Conservation (phyloP, 768 basidiomycete species). For the Lentinula guzmanii region DNA sequence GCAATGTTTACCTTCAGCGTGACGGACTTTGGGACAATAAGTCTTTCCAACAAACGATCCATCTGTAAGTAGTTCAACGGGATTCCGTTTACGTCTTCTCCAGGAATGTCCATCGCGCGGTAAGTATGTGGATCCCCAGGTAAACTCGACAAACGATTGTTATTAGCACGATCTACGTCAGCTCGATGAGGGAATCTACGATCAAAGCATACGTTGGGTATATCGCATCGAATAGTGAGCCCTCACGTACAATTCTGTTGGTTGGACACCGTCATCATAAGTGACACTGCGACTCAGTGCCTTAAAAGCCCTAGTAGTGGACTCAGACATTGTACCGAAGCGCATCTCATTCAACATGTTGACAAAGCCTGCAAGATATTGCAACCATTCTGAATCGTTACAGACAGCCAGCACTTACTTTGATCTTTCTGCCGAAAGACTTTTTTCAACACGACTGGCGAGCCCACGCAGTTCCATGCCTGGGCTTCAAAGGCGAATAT, state of each 20-base stretch:
- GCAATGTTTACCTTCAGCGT: slow-evolving; percentile 38
- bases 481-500: slow-evolving; percentile 77
- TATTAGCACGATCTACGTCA: slow-evolving; percentile 73
- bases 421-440: slow-evolving; percentile 90
- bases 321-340: slow-evolving; percentile 52
- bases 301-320: slow-evolving; percentile 43
- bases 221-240: neutral
- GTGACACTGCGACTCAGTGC: slow-evolving; percentile 47
- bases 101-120: slow-evolving; percentile 37
- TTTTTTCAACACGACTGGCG: slow-evolving; percentile 50
- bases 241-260: slow-evolving; percentile 66
- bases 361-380: slow-evolving; percentile 51
- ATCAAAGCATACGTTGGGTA: neutral
- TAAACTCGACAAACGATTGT: slow-evolving; percentile 39
- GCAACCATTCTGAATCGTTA: neutral
- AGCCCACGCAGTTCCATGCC: slow-evolving; percentile 63
- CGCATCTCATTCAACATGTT: slow-evolving; percentile 88
- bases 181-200: slow-evolving; percentile 60
- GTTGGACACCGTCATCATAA: slow-evolving; percentile 71
- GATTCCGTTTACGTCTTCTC: slow-evolving; percentile 37
- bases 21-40: slow-evolving; percentile 47
- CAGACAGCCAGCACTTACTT: slow-evolving; percentile 26
- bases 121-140: slow-evolving; percentile 32
- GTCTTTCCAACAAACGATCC: slow-evolving; percentile 44
- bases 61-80: slow-evolving; percentile 26